Base-by-base conservation (phyloP, 164 flowering plant genomes). In the Hamamelis virginiana region DNA sequence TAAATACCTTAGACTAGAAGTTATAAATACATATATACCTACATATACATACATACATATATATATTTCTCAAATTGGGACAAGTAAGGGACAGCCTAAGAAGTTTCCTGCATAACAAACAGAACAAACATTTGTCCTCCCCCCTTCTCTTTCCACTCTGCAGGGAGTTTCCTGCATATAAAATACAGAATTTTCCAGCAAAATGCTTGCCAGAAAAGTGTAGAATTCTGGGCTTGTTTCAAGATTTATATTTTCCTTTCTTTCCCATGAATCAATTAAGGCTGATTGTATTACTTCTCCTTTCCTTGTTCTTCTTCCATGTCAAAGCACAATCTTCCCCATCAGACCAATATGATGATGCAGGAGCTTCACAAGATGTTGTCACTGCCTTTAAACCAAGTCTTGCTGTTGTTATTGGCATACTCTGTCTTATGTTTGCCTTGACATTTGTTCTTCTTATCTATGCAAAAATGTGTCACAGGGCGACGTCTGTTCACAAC, bases 391-490 rank as follows among this genome's bases (percentile, higher is more conserved):
- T 91, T 68, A 79, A 85, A 22, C 95, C 97, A 6, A 88, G 95
- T 56, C 79, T 90, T 9, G 93, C 88, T 9, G 82, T 92, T 9
- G 92, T 92, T 8, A 72, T 91, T 8, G 94, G 89, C n/a, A 70
- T 92, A 55, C 84, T 94, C 15, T 59, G 80, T 1, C 25, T 87
- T 67, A 83, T 91, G 87, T 86, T 94, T 64, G 67, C 82, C 0
- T 8, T 87, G 13, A 92, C 97, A 8, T 80, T 85, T 48, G 45
- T 89, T 48, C 86, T 92, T 6, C 78, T 94, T 27, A 53, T 90
- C 9, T 92, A 86, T 57, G 96, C 97, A 5, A 92, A 85, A 48
- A 77, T 77, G 77, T 92, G 97, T 72, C 86, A 88, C 76, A 67
- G 74, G 13, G 25, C 64, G 2, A 26, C 75, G 3, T 1, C 69